Base-by-base conservation (phyloP, 192 early-diverging fungal species). In the Polychytrium aggregatum region DNA sequence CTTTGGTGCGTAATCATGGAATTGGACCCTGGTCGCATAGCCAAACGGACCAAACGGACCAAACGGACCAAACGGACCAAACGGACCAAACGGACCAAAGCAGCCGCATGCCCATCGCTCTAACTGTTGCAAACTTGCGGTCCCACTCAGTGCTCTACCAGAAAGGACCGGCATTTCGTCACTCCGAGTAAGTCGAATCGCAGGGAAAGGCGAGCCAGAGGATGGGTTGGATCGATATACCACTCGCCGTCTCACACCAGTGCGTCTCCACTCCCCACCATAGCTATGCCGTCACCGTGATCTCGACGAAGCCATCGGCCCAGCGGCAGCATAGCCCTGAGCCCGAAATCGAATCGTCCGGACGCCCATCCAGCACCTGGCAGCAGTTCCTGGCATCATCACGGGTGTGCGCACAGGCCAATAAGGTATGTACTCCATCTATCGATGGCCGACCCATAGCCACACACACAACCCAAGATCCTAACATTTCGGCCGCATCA, bases 91-190 rank as follows among this genome's bases (percentile, higher is more conserved):
- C n/a, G n/a, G n/a, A n/a, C n/a, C n/a, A n/a, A n/a, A n/a, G n/a
- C n/a, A n/a, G n/a, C n/a, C n/a, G n/a, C n/a, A n/a, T n/a, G n/a
- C n/a, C 22, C 21, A 35, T 33, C 21, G 53, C 26, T 21, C 27
- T 31, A 26, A 35, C 17, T 41, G 33, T 26, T 18, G 29, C 48
- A 48, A 1, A 33, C 31, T 39, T 27, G 2, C 37, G 44, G 34
- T 48, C 28, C 26, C 6, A 45, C 46, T 6, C 25, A 68, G 71
- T 81, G 2, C 40, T 83, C 8, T 83, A 83, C 55, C 52, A 63
- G 29, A 60, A 62, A 44, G 81, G 81, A 0, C 60, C 78, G 9
- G 57, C 63, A 22, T 79, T 68, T 63, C 59, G 66, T 35, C 81
- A 83, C 41, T 60, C 76, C 1, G 72, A 78, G 46, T 79, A 50